Evolutionary conservation across 2,329 filamentous ascomycete species (phyloP), one percentile per base, ranked within the genome.

Genomic region (Cladophialophora carrionii): DNA sequence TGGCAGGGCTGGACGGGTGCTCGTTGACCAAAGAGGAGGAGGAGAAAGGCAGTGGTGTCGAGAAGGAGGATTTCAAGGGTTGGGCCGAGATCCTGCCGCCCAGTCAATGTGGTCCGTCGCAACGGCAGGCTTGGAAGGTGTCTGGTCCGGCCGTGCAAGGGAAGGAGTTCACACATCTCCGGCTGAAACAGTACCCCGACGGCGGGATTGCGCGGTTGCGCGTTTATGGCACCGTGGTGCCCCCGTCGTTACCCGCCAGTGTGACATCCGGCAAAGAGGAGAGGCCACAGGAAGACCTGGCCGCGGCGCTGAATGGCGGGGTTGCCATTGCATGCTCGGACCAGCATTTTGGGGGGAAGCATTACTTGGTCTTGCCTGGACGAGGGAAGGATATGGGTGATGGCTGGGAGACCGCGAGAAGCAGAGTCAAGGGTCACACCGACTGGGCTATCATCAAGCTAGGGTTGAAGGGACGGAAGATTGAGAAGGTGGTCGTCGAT

Each of bases 161-260:
- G 14, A 74, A 72, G n/a, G 73, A 77, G 2, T 76, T 78, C 64
- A 81, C 78, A 1, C 79, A 81, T 68, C 74, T 81, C 8, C 72
- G 78, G 29, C 68, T 81, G 46, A 72, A 78, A 51, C 79, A 80
- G 78, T 81, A 78, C 68, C 79, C 79, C 0, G 79, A 81, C 57
- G 79, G 79, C 43, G 79, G 79, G 0, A 78, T 81, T 66, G 78
- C 78, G 4, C 69, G 79, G 37, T 68, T 81, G 32, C 71, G 79
- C 24, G 70, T 80, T 1, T 81, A 80, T 63, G 79, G 79, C 1
- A 74, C 75, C 60, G 79, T 77, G 1, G 75, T 79, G 10, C 76
- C 78, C 0, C 74, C 78, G 0, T 64, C 71, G 10, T 60, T 72
- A 49, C 66, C 68, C 2, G 64, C 56, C 4, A 63, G 60, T 58